These are phyloP conservation scores for Cercophora samala DNA, from an alignment of 495 filamentous ascomycete genomes.

Conservation along the genomic window DNA sequence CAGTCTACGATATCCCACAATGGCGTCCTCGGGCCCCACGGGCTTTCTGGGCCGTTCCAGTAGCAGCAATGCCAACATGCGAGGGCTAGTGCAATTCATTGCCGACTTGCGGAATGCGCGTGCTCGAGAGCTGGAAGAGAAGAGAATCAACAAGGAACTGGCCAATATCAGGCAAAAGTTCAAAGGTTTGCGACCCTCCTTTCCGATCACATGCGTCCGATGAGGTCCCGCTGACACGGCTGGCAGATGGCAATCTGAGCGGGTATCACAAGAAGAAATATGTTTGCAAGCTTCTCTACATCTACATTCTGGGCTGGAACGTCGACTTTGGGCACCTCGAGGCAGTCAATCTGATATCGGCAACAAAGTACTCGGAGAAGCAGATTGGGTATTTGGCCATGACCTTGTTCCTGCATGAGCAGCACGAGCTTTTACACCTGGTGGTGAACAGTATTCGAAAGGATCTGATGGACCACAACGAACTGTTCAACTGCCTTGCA, in stretches of 20 bases:
- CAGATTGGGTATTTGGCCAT: slow-evolving; percentile 99
- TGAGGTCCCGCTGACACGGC: slow-evolving; percentile 16
- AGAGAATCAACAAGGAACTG: slow-evolving; percentile 98
- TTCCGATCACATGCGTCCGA: background rate
- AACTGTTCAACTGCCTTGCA: slow-evolving; percentile 96
- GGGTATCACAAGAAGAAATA: slow-evolving; percentile 99
- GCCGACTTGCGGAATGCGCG: slow-evolving; percentile 93
- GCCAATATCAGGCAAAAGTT: slow-evolving; percentile 94
- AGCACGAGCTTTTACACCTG: slow-evolving; percentile 92
- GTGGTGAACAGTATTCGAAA: slow-evolving; percentile 99
- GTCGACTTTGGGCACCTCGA: slow-evolving; percentile 99
- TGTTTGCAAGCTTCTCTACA: slow-evolving; percentile 99
- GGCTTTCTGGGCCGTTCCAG: slow-evolving; percentile 61
- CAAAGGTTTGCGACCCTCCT: slow-evolving; percentile 52
- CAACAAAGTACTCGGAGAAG: slow-evolving; percentile 97
- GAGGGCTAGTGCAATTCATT: slow-evolving; percentile 92
- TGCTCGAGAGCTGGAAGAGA: slow-evolving; percentile 95
- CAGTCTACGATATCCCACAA: slow-evolving; percentile 23
- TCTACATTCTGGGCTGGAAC: slow-evolving; percentile 99
- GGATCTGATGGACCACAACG: slow-evolving; percentile 89
- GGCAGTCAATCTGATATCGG: slow-evolving; percentile 95
- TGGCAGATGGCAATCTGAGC: slow-evolving; percentile 74
- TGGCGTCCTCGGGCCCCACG: slow-evolving; percentile 53
- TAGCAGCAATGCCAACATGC: slow-evolving; percentile 70
- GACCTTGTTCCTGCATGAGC: slow-evolving; percentile 93